These are phyloP conservation scores for Veloboletus limbatus DNA, from an alignment of 1,284 basidiomycete species.

Conservation along the genomic window DNA sequence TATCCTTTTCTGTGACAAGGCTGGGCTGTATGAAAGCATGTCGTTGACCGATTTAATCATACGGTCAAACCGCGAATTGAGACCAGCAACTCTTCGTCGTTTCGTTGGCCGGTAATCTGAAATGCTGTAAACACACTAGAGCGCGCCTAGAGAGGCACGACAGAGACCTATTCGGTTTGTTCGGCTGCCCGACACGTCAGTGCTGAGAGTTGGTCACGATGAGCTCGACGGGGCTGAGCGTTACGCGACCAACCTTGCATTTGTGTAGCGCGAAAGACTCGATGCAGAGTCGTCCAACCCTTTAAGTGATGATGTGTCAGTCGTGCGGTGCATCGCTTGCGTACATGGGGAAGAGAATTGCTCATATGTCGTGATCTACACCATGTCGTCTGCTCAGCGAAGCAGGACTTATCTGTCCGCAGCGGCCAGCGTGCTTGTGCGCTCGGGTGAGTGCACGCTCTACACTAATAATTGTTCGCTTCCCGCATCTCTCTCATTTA, in stretches of 20 bases:
- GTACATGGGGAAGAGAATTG: not conserved
- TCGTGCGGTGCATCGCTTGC: not conserved
- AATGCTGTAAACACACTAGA: conserved; percentile 3
- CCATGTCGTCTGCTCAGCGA: too few species aligned
- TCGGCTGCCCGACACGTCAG: too few species aligned
- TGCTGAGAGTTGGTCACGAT: too few species aligned
- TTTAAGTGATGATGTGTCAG: not conserved
- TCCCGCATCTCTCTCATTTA: too few species aligned
- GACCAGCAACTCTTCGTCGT: conserved; percentile 45
- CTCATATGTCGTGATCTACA: too few species aligned
- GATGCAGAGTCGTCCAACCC: conserved; percentile 4
- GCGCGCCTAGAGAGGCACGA: not conserved
- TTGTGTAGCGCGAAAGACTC: too few species aligned
- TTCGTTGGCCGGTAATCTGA: conserved; percentile 33
- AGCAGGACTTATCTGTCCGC: too few species aligned
- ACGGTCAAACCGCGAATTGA: conserved; percentile 60
- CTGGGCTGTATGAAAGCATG: conserved; percentile 31
- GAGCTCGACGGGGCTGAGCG: too few species aligned
- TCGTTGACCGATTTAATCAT: conserved; percentile 60
- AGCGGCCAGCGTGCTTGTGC: too few species aligned
- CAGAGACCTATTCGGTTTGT: conserved; percentile 21
- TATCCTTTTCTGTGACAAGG: conserved; percentile 29
- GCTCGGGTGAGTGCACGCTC: not conserved
- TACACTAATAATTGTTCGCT: too few species aligned
- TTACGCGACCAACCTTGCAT: too few species aligned